phyloP scores from a whole-genome alignment of 1,284 basidiomycete species.

The Bjerkandera adusta region DNA sequence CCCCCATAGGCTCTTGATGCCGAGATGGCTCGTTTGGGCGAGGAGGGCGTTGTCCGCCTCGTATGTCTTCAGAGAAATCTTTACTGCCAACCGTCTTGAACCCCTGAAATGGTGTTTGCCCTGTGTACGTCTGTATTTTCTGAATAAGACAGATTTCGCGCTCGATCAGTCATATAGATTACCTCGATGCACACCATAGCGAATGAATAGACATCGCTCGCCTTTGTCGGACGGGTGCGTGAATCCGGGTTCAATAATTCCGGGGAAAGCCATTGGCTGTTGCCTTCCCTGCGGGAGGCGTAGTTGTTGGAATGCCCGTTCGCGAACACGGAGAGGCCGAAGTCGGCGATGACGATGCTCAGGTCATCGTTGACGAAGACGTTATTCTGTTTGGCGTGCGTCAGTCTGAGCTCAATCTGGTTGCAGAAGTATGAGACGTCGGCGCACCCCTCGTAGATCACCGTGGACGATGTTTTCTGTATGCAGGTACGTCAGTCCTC shows the following conservation, averaged over 20 bases:
- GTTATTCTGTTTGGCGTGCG: slow-evolving; percentile 5
- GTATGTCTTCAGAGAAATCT: too few species aligned
- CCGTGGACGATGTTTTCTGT: slow-evolving; percentile 8
- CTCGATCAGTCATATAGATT: neutral
- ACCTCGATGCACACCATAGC: neutral
- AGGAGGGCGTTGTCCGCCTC: too few species aligned
- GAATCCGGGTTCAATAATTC: neutral
- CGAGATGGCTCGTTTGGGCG: too few species aligned
- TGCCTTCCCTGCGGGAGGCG: neutral
- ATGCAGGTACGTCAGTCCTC: slow-evolving; percentile 9
- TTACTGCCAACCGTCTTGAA: too few species aligned
- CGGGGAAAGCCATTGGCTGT: neutral
- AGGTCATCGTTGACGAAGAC: slow-evolving; percentile 10
- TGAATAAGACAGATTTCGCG: neutral
- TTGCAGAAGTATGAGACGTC: neutral
- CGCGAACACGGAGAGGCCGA: slow-evolving; percentile 2
- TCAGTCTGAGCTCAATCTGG: neutral
- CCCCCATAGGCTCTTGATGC: too few species aligned
- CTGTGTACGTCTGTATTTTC: neutral
- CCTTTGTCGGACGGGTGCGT: neutral
- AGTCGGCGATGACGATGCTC: slow-evolving; percentile 10
- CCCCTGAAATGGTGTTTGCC: neutral
- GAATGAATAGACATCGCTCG: slow-evolving; percentile 8
- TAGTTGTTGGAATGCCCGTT: neutral
- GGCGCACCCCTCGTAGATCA: slow-evolving; percentile 4